phyloP scores from a whole-genome alignment of 257 asterid species.

The Ocimum tenuiflorum region DNA sequence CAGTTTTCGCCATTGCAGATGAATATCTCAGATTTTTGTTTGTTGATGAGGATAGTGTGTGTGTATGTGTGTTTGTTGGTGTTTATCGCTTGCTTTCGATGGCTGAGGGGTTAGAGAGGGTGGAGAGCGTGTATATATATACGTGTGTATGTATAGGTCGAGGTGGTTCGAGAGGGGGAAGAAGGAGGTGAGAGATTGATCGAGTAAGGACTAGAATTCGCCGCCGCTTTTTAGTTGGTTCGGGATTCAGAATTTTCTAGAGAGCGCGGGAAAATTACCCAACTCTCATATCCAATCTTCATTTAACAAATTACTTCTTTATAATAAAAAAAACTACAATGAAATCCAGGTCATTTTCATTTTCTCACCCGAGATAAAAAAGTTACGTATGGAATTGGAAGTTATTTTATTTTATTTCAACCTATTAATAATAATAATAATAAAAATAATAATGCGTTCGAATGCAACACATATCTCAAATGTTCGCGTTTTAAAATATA shows the following conservation, averaged over 20 bases:
- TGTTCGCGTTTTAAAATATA: too few species aligned
- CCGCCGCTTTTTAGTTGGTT: neutral
- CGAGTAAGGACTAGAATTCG: conserved; percentile 7
- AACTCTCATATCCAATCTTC: neutral
- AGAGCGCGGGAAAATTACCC: conserved; percentile 31
- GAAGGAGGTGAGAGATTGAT: conserved; percentile 14
- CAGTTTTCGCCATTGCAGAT: conserved; percentile 28
- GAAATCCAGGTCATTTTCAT: too few species aligned
- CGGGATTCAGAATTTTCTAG: conserved; percentile 33
- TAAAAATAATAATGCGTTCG: too few species aligned
- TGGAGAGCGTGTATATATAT: neutral
- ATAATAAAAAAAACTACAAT: too few species aligned
- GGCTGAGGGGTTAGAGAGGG: neutral
- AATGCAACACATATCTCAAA: too few species aligned
- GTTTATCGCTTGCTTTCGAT: neutral
- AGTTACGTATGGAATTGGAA: too few species aligned
- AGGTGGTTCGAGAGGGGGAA: neutral
- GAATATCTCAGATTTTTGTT: neutral
- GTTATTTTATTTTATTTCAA: too few species aligned
- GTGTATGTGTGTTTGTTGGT: neutral
- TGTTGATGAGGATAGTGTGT: neutral
- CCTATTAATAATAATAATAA: too few species aligned
- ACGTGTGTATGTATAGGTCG: neutral
- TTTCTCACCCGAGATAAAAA: too few species aligned
- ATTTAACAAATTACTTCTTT: too few species aligned